Percentiles rank a stretch among this genome's conserved stretches.
phyloP scores from a whole-genome alignment of 768 basidiomycete species.

The Mycena haematopus region DNA sequence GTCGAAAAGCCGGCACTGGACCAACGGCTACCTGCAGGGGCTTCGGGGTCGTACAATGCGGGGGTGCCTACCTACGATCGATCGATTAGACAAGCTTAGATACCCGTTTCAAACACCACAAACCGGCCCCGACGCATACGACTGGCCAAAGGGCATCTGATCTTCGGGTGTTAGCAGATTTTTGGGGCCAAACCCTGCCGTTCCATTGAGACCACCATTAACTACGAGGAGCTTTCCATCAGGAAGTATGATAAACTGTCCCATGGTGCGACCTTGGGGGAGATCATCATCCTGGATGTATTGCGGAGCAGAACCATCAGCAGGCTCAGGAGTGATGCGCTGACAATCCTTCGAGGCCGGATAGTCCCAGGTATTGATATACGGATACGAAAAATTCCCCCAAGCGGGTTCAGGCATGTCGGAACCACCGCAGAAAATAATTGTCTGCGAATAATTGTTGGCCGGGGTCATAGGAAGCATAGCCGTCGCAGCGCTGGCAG shows the following conservation, averaged over 20 bases:
- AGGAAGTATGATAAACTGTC: slow-evolving; percentile 86
- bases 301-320: slow-evolving; percentile 61
- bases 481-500: slow-evolving; percentile 65
- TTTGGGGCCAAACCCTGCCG: slow-evolving; percentile 60
- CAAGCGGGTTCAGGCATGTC: slow-evolving; percentile 75
- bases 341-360: slow-evolving; percentile 79
- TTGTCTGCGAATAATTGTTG: slow-evolving; percentile 85
- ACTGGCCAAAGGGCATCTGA: slow-evolving; percentile 73
- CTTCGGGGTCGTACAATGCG: slow-evolving; percentile 83
- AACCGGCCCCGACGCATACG: slow-evolving; percentile 81
- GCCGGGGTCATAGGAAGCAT: slow-evolving; percentile 92
- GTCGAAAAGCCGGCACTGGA: slow-evolving; percentile 66
- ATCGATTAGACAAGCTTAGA: too few species aligned
- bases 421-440: slow-evolving; percentile 88
- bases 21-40: slow-evolving; percentile 77
- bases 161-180: slow-evolving; percentile 34
- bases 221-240: slow-evolving; percentile 81
- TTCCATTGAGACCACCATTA: slow-evolving; percentile 86
- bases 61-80: slow-evolving; percentile 52
- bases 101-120: too few species aligned
- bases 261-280: slow-evolving; percentile 86
- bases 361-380: slow-evolving; percentile 73
- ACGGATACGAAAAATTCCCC: slow-evolving; percentile 79
- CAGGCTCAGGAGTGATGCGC: slow-evolving; percentile 86
- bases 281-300: slow-evolving; percentile 81